Evolutionary conservation across 306 rosid species (phyloP), one percentile per base, ranked within the genome.

Genomic region (Pyrus betulifolia): DNA sequence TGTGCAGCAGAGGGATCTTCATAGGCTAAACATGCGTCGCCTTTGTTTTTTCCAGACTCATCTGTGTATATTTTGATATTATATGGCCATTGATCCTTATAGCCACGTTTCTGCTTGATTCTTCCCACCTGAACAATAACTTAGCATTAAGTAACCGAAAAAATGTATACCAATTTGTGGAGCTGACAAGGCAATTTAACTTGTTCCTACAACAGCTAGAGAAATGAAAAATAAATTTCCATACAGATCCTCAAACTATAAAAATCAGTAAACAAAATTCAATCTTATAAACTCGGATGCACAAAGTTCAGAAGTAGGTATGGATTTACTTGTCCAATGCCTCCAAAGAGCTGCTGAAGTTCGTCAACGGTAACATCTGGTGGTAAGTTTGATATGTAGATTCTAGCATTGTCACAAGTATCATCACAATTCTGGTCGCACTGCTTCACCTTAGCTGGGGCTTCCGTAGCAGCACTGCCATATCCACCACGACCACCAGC

Each of bases 1-100:
- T 96, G 99, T 49, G 99, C 98, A 57, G 99, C 99, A 67, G 88
- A 87, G 59, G 99, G 99, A 80, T 96, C 99, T 85, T 96, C 99
- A 78, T 92, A 96, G 7, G 98, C 86, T 70, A 96, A 91, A 81
- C 88, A 84, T 18, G 96, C 99, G 74, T 96, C 99, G 11, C 99
- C 99, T 83, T 96, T 96, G 86, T 96, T 92, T 61, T 91, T 91
- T 51, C 99, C 99, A 57, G 63, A 83, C 58, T 96, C 99, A 74
- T 96, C 99, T 0, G 96, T 91, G 87, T 96, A 96, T 68, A 96
- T 89, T 84, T 91, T 96, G 70, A 96, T 89, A 76, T 96, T 96
- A 84, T 86, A 96, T 61, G 99, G 99, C 99, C 99, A 96, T 78
- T 96, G 99, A 83, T 96, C 99, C 82, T 92, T 96, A 80, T 96